Percentiles rank a stretch among this genome's conserved stretches.
phyloP scores from a whole-genome alignment of 345 rosid genomes.

The Schrenkiella parvula region DNA sequence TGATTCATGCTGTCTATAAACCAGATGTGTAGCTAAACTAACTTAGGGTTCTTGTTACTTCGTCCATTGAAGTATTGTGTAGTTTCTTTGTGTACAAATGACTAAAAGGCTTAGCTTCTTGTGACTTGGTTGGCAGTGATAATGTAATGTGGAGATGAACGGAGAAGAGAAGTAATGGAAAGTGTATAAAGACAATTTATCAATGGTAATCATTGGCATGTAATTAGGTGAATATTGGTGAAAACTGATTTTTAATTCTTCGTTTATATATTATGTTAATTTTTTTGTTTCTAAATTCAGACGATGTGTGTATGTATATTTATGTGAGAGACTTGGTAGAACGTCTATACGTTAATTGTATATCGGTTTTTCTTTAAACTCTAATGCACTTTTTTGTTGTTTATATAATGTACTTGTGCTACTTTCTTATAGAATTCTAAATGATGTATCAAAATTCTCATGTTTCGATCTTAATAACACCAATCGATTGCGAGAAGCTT shows the following conservation, averaged over 20 bases:
- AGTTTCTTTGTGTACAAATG: background rate
- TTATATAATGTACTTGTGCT: background rate
- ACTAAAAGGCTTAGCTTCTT: background rate
- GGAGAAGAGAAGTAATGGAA: background rate
- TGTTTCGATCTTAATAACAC: background rate
- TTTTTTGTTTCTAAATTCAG: background rate
- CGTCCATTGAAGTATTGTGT: background rate
- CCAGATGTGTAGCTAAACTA: too few relatives aligned
- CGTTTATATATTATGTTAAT: background rate
- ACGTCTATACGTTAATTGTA: too few relatives aligned
- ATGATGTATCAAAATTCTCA: background rate
- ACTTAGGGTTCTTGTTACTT: background rate
- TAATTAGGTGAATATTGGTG: background rate
- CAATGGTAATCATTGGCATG: background rate
- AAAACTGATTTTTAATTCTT: background rate
- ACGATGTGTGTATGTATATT: background rate
- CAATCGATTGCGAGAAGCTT: background rate
- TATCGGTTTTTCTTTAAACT: too few relatives aligned
- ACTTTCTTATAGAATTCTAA: background rate
- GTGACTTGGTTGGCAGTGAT: conserved; percentile 2
- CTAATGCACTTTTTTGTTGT: too few relatives aligned
- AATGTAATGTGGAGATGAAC: conserved; percentile 9
- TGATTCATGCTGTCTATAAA: too few relatives aligned
- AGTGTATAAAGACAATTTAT: background rate
- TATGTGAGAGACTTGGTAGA: too few relatives aligned